phyloP scores from a whole-genome alignment of 768 basidiomycete species.

The Phlegmacium glaucopus region DNA sequence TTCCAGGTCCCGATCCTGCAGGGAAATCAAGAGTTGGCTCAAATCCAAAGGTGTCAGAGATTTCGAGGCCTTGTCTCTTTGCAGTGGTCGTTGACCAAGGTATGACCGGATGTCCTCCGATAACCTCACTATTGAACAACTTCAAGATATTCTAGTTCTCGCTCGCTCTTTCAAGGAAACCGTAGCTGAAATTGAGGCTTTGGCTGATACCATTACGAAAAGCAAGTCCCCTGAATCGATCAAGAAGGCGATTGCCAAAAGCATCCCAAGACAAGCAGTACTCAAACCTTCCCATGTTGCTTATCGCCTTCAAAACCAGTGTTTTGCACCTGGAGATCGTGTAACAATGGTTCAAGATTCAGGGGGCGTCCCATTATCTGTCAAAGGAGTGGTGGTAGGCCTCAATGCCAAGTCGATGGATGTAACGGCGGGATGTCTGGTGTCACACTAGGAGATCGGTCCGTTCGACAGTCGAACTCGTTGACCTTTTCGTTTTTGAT shows the following conservation, averaged over 20 bases:
- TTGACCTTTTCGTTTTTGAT: not conserved
- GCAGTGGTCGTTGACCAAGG: conserved; percentile 88
- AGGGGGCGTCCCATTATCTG: conserved; percentile 84
- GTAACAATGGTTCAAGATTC: conserved; percentile 97
- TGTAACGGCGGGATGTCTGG: conserved; percentile 98
- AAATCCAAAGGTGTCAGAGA: conserved; percentile 83
- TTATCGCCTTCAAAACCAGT: conserved; percentile 87
- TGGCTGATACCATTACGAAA: conserved; percentile 65
- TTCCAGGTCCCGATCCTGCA: conserved; percentile 56
- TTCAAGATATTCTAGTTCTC: not conserved
- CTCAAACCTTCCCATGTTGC: conserved; percentile 90
- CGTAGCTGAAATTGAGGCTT: conserved; percentile 71
- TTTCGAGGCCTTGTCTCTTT: conserved; percentile 90
- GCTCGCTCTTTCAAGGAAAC: conserved; percentile 64
- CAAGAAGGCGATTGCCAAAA: conserved; percentile 92
- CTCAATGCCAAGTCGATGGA: conserved; percentile 87
- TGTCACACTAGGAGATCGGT: conserved; percentile 81
- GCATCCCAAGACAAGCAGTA: conserved; percentile 89
- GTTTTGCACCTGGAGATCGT: conserved; percentile 85
- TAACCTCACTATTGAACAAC: not conserved
- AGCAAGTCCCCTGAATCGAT: conserved; percentile 60
- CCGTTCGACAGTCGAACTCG: too few relatives aligned
- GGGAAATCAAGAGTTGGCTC: conserved; percentile 83
- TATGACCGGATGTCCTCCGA: conserved; percentile 34
- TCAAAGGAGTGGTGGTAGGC: conserved; percentile 93